Evolutionary conservation across 2,329 filamentous ascomycete genomes (phyloP).

Genomic region (Teratosphaeria destructans): DNA sequence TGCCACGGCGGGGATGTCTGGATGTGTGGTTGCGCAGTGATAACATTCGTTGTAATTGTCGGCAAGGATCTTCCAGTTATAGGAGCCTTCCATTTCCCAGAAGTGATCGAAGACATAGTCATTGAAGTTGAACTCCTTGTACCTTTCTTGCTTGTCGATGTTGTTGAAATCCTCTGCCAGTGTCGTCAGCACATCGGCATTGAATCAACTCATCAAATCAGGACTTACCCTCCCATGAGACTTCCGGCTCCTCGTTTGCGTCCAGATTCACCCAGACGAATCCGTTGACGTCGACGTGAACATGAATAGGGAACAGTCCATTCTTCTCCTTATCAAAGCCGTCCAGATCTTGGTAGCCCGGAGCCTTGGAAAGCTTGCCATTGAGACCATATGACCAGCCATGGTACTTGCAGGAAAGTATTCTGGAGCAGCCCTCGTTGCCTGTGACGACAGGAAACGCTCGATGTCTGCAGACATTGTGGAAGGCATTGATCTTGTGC

Average conservation of each 20-base stretch:
- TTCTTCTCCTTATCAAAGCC: constrained; percentile 49
- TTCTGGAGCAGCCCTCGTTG: constrained; percentile 40
- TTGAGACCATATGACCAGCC: constrained; percentile 52
- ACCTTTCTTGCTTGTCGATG: constrained; percentile 37
- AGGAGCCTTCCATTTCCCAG: constrained; percentile 42
- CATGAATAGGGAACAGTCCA: constrained; percentile 45
- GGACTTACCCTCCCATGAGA: constrained; percentile 32
- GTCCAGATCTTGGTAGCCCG: constrained; percentile 45
- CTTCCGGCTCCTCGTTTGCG: constrained; percentile 33
- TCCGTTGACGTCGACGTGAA: constrained; percentile 43
- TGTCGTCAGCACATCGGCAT: constrained; percentile 3
- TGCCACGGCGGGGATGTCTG: constrained; percentile 47
- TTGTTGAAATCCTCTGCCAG: constrained; percentile 29
- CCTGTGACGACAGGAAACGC: constrained; percentile 49
- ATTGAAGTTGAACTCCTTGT: constrained; percentile 13
- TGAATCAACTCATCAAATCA: neutral
- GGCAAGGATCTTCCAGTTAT: constrained; percentile 51
- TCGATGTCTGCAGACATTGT: constrained; percentile 53
- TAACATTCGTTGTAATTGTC: constrained; percentile 61
- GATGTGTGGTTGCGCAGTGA: constrained; percentile 51
- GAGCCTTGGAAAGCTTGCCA: constrained; percentile 50
- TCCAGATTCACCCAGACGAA: constrained; percentile 53
- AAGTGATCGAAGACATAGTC: constrained; percentile 7
- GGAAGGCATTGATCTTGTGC: constrained; percentile 47
- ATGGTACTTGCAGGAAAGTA: constrained; percentile 52